A percentile compares a stretch with the other conserved stretches of the same genome.
Conservation (phyloP, 495 filamentous ascomycete genomes). For the Penicillium angulare region DNA sequence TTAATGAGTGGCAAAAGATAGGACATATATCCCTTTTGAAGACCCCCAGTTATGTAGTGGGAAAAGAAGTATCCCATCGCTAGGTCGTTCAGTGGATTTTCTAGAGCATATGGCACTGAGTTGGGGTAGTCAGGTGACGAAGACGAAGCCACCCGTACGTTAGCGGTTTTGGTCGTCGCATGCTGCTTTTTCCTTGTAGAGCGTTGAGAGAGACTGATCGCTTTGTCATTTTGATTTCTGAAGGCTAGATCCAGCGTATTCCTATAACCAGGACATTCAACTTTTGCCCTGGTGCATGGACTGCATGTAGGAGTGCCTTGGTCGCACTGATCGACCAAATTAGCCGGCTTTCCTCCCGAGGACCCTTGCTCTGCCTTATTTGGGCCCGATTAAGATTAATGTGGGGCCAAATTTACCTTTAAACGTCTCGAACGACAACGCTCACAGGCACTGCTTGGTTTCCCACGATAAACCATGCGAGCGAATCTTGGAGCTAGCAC, state of each 20-base stretch:
- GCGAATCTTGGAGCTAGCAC: not conserved
- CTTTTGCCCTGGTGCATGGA: slow-evolving; percentile 12
- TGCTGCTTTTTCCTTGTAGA: not conserved
- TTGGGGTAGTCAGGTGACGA: not conserved
- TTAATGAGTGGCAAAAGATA: slow-evolving; percentile 6
- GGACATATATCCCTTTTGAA: slow-evolving; percentile 4
- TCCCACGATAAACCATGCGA: slow-evolving; percentile 24
- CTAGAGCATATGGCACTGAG: no score
- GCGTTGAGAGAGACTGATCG: slow-evolving; percentile 11
- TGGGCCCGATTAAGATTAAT: no score
- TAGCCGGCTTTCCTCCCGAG: not conserved
- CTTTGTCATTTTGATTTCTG: slow-evolving; percentile 15
- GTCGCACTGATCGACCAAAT: slow-evolving; percentile 3
- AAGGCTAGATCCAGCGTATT: slow-evolving; percentile 8
- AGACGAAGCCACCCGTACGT: not conserved
- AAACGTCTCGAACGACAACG: slow-evolving; percentile 22
- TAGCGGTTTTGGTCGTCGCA: not conserved
- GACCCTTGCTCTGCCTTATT: no score
- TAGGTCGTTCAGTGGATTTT: no score
- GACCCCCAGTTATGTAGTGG: slow-evolving; percentile 5
- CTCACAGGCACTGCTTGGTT: slow-evolving; percentile 19
- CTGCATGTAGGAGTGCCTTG: slow-evolving; percentile 6
- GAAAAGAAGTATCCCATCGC: slow-evolving; percentile 4
- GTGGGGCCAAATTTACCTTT: slow-evolving; percentile 11
- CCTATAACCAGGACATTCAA: slow-evolving; percentile 19